Evolutionary conservation across 164 flowering plant genomes (phyloP).

Genomic region (Kingdonia uniflora): DNA sequence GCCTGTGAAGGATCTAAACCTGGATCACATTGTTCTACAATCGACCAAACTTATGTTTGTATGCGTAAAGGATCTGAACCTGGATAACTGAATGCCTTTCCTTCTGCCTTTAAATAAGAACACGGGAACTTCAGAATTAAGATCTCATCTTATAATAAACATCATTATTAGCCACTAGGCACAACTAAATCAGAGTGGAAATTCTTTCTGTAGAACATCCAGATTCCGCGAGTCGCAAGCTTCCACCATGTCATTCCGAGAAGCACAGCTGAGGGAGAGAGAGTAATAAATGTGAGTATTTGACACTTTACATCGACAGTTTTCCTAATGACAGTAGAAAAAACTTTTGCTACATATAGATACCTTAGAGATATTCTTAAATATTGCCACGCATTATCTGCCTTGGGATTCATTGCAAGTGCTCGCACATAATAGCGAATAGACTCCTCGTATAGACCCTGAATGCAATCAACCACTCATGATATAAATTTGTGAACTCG

Average conservation of each 20-base stretch:
- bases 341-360: too few species aligned
- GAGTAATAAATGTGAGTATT: background rate
- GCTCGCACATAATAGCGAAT: conserved; percentile 91
- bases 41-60: too few species aligned
- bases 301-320: background rate
- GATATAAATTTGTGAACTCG: too few species aligned
- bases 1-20: too few species aligned
- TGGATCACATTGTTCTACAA: too few species aligned
- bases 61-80: too few species aligned
- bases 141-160: background rate
- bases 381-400: conserved; percentile 86
- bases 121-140: background rate
- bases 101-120: too few species aligned
- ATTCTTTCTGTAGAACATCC: conserved; percentile 80
- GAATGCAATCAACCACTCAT: background rate
- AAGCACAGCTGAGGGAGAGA: conserved; percentile 50
- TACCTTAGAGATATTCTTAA: conserved; percentile 88
- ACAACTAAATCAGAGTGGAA: conserved; percentile 42
- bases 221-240: conserved; percentile 87
- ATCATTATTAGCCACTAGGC: background rate
- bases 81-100: too few species aligned
- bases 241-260: conserved; percentile 77
- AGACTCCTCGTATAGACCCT: conserved; percentile 78
- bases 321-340: too few species aligned
- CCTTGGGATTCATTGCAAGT: conserved; percentile 93